Percentiles rank a stretch among this genome's conserved stretches.
phyloP scores from a whole-genome alignment of 2,329 filamentous ascomycete species.

The Penicillium concentricum region DNA sequence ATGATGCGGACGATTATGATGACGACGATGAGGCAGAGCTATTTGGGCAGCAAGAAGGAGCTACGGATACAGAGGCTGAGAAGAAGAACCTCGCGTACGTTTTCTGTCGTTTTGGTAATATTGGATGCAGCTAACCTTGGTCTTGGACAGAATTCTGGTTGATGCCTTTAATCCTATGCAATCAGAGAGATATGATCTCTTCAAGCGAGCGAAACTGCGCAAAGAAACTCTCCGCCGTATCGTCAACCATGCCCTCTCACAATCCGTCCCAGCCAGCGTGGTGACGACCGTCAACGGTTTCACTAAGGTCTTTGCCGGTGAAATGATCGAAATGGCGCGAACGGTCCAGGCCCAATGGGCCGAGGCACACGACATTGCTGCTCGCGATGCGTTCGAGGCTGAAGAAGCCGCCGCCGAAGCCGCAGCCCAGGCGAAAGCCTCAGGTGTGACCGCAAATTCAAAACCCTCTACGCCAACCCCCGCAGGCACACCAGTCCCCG shows the following conservation, averaged over 20 bases:
- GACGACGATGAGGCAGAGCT: slow-evolving; percentile 49
- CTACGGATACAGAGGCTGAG: slow-evolving; percentile 51
- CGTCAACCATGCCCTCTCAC: slow-evolving; percentile 66
- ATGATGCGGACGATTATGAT: slow-evolving; percentile 52
- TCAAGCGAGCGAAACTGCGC: slow-evolving; percentile 51
- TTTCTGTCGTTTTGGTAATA: not conserved
- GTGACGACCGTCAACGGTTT: slow-evolving; percentile 64
- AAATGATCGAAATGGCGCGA: slow-evolving; percentile 64
- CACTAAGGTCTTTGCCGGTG: slow-evolving; percentile 65
- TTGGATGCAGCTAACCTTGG: slow-evolving; percentile 8
- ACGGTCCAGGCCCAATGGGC: slow-evolving; percentile 59
- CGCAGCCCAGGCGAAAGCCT: slow-evolving; percentile 30
- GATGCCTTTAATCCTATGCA: slow-evolving; percentile 50
- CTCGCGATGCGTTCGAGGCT: slow-evolving; percentile 55
- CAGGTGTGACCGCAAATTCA: slow-evolving; percentile 17
- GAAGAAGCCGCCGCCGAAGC: slow-evolving; percentile 56
- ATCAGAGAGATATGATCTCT: slow-evolving; percentile 49
- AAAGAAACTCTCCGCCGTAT: slow-evolving; percentile 55
- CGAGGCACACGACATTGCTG: slow-evolving; percentile 52
- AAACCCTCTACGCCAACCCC: slow-evolving; percentile 16
- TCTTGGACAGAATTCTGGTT: slow-evolving; percentile 40
- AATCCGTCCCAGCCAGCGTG: slow-evolving; percentile 64
- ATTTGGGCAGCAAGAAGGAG: slow-evolving; percentile 45
- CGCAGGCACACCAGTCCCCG: slow-evolving; percentile 11
- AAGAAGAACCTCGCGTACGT: slow-evolving; percentile 53